Base-by-base conservation (phyloP, 2,329 filamentous ascomycete genomes). In the Aspergillus amoenus region DNA sequence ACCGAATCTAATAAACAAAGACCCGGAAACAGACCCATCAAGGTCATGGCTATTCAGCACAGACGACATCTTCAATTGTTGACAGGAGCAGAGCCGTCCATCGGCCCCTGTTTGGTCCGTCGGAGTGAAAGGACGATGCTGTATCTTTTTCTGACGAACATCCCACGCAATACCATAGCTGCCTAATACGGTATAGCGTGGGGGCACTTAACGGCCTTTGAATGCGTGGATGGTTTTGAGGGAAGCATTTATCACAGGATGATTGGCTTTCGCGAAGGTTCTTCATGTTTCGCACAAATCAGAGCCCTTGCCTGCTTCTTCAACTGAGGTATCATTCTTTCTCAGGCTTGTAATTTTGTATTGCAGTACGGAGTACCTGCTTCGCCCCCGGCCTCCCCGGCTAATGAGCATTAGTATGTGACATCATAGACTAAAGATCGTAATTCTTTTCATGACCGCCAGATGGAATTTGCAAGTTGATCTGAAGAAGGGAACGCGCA, bases 161-260 rank as follows among this genome's bases (percentile, higher is more conserved):
- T 51, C 32, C 47, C 42, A 41, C 37, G 46, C 43, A 42, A 51
- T 56, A 18, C 47, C 32, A 47, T 21, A 43, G 37, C 49, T 53
- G 22, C 55, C 18, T 43, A 17, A 56, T 53, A 5, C 1, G 52
- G 58, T 39, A 42, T 67, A 67, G 65, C 60, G 65, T 67, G 65
- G 65, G 65, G 65, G 64, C 60, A 43, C 22, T 45, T 7, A 41
- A 27, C 43, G 12, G 44, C 27, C 27, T 30, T 11, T 11, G 8
- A 11, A 30, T 30, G 3, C 27, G 8, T 30, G 27, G 27, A 30
- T 30, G 27, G 27, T 30, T 30, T 30, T 11, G 27, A 30, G 9
- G 27, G 17, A 49, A 39, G 27, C 27, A 11, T 34, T 34, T 11
- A 7, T 5, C n/a, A 47, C n/a, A 18, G 37, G 7, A 21, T 47